These are phyloP conservation scores for Melocanna baccifera DNA, from an alignment of 176 grass and related monocot genomes.

Conservation along the genomic window DNA sequence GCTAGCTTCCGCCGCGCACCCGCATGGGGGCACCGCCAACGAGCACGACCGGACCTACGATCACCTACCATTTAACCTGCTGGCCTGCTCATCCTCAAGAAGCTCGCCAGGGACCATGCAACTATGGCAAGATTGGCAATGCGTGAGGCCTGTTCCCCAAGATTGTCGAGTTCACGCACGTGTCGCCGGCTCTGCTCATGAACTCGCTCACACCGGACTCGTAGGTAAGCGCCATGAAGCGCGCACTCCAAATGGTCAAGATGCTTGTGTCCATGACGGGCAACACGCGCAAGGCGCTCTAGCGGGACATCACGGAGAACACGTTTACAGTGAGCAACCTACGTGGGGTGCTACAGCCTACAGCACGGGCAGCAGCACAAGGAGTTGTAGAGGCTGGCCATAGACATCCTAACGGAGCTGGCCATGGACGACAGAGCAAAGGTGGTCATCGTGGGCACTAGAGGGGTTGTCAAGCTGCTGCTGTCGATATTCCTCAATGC, in stretches of 20 bases:
- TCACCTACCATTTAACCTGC: no score
- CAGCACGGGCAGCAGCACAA: no score
- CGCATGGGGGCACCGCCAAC: no score
- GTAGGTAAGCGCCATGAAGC: constrained; percentile 33
- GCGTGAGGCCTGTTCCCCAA: constrained; percentile 48
- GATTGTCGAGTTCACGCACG: constrained; percentile 55
- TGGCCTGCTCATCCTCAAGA: no score
- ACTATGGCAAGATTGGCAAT: constrained; percentile 59
- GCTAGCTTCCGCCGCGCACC: no score
- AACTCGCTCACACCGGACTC: constrained; percentile 3
- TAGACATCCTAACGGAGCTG: no score
- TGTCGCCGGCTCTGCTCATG: constrained; percentile 7
- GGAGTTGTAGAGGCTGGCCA: no score
- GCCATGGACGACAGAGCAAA: constrained; percentile 43
- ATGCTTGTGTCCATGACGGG: constrained; percentile 54
- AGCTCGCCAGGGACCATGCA: no score
- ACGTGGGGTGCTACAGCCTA: no score
- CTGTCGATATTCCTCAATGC: constrained; percentile 42
- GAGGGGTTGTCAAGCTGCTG: constrained; percentile 51
- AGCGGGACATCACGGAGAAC: constrained; percentile 41
- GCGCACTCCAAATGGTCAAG: constrained; percentile 51
- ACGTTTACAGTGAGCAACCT: constrained; percentile 74
- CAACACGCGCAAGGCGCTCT: constrained; percentile 39
- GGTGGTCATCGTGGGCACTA: constrained; percentile 30
- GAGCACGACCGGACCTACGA: no score